phyloP scores from a whole-genome alignment of 2,329 filamentous ascomycete species.

The Ceratocystis alfenasii region DNA sequence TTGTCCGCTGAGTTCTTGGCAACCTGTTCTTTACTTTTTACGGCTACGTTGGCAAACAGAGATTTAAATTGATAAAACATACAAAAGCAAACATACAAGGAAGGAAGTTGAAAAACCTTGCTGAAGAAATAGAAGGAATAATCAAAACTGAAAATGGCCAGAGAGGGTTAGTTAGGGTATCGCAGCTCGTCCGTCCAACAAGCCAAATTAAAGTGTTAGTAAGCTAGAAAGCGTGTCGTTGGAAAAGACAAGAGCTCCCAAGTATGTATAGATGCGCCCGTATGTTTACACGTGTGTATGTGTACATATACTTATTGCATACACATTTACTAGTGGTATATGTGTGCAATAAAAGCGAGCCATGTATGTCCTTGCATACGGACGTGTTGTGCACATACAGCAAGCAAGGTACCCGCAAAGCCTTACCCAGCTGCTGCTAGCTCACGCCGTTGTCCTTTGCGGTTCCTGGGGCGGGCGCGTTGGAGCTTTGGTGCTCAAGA shows the following conservation, averaged over 20 bases:
- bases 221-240: no score
- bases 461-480: slow-evolving; percentile 14
- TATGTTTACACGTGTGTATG: neutral
- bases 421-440: neutral
- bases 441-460: neutral
- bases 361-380: neutral
- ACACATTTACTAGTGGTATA: neutral
- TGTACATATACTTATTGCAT: neutral
- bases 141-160: neutral
- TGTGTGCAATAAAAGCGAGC: neutral
- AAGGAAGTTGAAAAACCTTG: no score
- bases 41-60: neutral
- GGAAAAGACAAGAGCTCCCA: neutral
- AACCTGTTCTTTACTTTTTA: neutral
- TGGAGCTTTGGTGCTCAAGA: slow-evolving; percentile 3
- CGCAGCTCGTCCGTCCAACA: no score
- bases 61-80: neutral
- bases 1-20: neutral
- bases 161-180: neutral
- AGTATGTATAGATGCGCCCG: neutral
- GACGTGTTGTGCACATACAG: neutral
- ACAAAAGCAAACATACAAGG: neutral
- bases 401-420: slow-evolving; percentile 10
- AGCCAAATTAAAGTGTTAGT: no score
- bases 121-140: no score